phyloP scores from a whole-genome alignment of 164 flowering plant genomes.

The Sedum album region DNA sequence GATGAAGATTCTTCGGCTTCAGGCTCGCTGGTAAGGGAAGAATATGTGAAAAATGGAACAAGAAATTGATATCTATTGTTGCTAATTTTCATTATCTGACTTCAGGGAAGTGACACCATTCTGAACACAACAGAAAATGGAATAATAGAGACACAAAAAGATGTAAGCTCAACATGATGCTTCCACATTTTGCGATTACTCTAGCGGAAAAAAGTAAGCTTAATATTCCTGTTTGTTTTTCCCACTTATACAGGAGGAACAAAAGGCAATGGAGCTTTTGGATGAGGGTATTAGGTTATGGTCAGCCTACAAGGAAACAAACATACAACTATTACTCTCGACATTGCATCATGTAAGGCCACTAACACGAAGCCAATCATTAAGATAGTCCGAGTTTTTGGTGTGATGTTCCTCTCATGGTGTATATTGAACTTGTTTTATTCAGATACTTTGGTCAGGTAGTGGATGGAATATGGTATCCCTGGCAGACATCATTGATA shows the following conservation, averaged over 20 bases:
- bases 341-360: slow-evolving; percentile 85
- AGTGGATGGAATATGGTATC: slow-evolving; percentile 94
- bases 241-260: slow-evolving; percentile 8
- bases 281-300: slow-evolving; percentile 57
- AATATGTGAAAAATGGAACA: background rate
- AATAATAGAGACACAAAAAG: too few relatives aligned
- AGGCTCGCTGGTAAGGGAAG: background rate
- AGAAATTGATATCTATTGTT: background rate
- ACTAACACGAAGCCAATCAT: background rate
- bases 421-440: background rate
- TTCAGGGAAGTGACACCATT: slow-evolving; percentile 17
- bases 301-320: slow-evolving; percentile 75
- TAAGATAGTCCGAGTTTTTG: background rate
- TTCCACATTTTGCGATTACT: background rate
- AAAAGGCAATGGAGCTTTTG: slow-evolving; percentile 33
- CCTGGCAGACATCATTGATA: slow-evolving; percentile 78
- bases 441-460: slow-evolving; percentile 88
- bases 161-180: background rate
- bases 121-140: slow-evolving; percentile 12
- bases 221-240: background rate
- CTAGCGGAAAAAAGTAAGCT: background rate
- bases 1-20: background rate
- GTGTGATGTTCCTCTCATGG: background rate
- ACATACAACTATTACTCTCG: slow-evolving; percentile 74
- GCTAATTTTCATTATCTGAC: background rate